Percentiles rank a stretch among this genome's conserved stretches.
phyloP scores from a whole-genome alignment of 495 filamentous ascomycete genomes.

The Evansstolkia leycettana region DNA sequence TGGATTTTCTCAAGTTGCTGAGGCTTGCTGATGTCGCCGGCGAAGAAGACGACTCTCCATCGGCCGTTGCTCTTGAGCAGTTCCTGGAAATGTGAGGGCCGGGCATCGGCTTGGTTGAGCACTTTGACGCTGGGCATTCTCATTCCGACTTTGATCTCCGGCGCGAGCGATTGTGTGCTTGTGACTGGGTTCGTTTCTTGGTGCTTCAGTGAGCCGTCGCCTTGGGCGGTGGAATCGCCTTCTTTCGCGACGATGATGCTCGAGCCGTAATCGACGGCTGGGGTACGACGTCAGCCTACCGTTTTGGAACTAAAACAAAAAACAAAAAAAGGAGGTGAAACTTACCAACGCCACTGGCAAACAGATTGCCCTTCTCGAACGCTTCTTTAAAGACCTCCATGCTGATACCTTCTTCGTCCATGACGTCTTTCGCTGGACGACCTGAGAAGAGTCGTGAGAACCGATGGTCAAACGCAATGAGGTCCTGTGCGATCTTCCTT shows the following conservation, averaged over 20 bases:
- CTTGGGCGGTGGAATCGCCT: constrained; percentile 13
- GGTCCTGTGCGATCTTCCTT: constrained; percentile 50
- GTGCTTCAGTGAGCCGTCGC: constrained; percentile 17
- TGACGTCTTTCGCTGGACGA: constrained; percentile 18
- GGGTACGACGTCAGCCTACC: neutral
- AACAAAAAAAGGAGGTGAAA: neutral
- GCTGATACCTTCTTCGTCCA: constrained; percentile 30
- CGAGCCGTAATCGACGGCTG: constrained; percentile 23
- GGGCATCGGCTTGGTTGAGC: constrained; percentile 40
- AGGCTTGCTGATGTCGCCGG: constrained; percentile 35
- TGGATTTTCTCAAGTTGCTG: constrained; percentile 15
- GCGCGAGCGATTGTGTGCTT: constrained; percentile 23
- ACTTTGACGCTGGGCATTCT: constrained; percentile 44
- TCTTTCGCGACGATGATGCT: constrained; percentile 22
- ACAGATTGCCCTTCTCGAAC: constrained; percentile 25
- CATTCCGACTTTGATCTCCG: constrained; percentile 32
- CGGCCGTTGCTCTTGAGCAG: constrained; percentile 37
- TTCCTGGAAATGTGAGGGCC: constrained; percentile 43
- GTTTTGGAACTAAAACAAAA: neutral
- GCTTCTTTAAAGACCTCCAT: constrained; percentile 35
- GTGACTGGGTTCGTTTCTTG: constrained; percentile 3
- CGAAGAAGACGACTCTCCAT: constrained; percentile 52
- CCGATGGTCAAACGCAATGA: constrained; percentile 59
- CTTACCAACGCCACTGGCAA: constrained; percentile 26
- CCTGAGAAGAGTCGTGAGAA: constrained; percentile 32